Percentiles rank a stretch among this genome's conserved stretches.
phyloP scores from a whole-genome alignment of 164 flowering plant species.

The Piper betle region DNA sequence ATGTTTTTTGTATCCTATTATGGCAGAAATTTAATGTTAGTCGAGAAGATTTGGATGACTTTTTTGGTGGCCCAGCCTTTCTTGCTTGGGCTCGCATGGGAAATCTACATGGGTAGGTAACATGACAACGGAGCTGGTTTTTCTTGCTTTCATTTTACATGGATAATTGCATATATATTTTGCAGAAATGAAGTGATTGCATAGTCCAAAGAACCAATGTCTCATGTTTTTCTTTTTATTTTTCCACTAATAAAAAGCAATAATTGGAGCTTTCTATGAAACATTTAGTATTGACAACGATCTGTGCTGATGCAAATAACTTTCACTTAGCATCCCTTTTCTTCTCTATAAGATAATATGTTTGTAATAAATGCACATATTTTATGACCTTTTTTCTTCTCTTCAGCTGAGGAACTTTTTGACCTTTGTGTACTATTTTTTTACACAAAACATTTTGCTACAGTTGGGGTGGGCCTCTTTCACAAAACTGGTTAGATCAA shows the following conservation, averaged over 20 bases:
- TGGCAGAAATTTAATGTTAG: slow-evolving; percentile 59
- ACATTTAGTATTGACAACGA: neutral
- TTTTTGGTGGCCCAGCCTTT: slow-evolving; percentile 98
- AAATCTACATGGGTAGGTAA: slow-evolving; percentile 76
- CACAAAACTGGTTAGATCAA: slow-evolving; percentile 79
- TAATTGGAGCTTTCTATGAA: neutral
- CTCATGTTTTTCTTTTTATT: too few relatives aligned
- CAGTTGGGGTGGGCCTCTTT: slow-evolving; percentile 98
- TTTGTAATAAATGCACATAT: neutral
- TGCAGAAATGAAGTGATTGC: neutral
- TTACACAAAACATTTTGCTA: neutral
- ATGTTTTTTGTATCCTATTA: slow-evolving; percentile 3
- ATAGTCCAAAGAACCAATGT: too few relatives aligned
- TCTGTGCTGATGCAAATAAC: neutral
- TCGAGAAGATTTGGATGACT: slow-evolving; percentile 50
- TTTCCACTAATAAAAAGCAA: too few relatives aligned
- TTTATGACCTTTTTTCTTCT: too few relatives aligned
- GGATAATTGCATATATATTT: neutral
- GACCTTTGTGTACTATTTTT: neutral
- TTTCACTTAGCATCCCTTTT: too few relatives aligned
- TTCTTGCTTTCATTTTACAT: neutral
- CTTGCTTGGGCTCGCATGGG: slow-evolving; percentile 99
- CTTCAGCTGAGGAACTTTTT: neutral
- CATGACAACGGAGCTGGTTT: neutral
- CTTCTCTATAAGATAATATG: neutral